Conservation (phyloP, 1,284 basidiomycete species). For the Apiotrichum porosum region DNA sequence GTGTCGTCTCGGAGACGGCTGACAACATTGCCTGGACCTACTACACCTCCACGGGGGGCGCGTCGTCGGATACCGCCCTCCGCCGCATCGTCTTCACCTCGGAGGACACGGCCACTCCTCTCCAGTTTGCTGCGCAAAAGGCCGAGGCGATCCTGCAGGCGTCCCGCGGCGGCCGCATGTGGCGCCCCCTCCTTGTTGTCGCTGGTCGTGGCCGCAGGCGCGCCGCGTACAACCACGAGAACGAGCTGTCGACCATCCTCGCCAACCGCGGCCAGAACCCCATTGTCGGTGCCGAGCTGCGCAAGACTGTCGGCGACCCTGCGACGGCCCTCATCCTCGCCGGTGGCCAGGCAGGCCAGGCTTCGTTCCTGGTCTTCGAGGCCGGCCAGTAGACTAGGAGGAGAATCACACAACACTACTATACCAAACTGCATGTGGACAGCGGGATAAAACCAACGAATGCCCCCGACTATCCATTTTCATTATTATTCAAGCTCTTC, state of each 20-base stretch:
- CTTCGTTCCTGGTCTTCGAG: slow-evolving; percentile 67
- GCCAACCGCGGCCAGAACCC: slow-evolving; percentile 56
- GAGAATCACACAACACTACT: too few species aligned
- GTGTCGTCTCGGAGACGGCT: slow-evolving; percentile 46
- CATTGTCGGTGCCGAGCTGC: slow-evolving; percentile 58
- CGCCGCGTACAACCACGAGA: slow-evolving; percentile 55
- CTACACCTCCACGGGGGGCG: slow-evolving; percentile 27
- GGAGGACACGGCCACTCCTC: slow-evolving; percentile 33
- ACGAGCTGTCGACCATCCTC: slow-evolving; percentile 62
- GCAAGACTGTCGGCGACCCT: slow-evolving; percentile 77
- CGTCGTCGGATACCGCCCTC: slow-evolving; percentile 21
- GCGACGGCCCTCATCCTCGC: slow-evolving; percentile 65
- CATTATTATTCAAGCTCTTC: too few species aligned
- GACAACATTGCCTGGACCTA: slow-evolving; percentile 49
- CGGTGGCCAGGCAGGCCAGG: slow-evolving; percentile 51
- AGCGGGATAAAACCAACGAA: too few species aligned
- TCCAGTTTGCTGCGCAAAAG: slow-evolving; percentile 56
- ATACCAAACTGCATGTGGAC: too few species aligned
- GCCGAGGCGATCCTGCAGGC: slow-evolving; percentile 51
- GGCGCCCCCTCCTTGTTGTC: slow-evolving; percentile 58
- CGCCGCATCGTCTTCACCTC: slow-evolving; percentile 32
- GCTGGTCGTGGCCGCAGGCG: slow-evolving; percentile 65
- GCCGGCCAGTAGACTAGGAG: slow-evolving; percentile 50
- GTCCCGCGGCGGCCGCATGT: slow-evolving; percentile 51
- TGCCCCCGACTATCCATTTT: too few species aligned